Evolutionary conservation across 208 protist genomes (phyloP).

Genomic region (Trypanosomatidae sp.): DNA sequence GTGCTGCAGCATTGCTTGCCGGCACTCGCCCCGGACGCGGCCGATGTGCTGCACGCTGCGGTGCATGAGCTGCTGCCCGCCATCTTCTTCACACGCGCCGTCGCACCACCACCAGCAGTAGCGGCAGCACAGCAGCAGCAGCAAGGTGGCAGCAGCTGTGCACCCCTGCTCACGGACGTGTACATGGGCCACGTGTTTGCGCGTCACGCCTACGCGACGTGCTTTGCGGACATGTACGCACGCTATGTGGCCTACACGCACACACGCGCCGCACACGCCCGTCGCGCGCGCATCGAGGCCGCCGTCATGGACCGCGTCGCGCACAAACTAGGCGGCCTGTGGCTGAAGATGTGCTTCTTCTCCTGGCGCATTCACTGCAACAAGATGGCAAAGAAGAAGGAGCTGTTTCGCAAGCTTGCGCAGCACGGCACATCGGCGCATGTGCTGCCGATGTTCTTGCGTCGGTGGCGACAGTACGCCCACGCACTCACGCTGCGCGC

Average conservation of each 20-base stretch:
- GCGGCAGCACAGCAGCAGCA: no score
- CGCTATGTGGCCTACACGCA: conserved; percentile 30
- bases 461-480: conserved; percentile 60
- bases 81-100: conserved; percentile 63
- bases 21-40: conserved; percentile 19
- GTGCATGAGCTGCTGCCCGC: conserved; percentile 64
- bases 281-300: conserved; percentile 23
- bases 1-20: conserved; percentile 55
- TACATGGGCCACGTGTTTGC: not conserved
- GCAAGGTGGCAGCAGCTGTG: not conserved
- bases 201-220: conserved; percentile 42
- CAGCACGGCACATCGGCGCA: conserved; percentile 21
- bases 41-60: conserved; percentile 34
- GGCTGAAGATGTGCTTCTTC: conserved; percentile 76
- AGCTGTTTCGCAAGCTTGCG: conserved; percentile 36
- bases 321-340: conserved; percentile 47
- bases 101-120: conserved; percentile 2
- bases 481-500: conserved; percentile 45
- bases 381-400: conserved; percentile 32
- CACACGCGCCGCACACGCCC: conserved; percentile 16
- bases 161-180: not conserved
- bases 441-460: conserved; percentile 32
- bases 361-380: conserved; percentile 60
- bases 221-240: conserved; percentile 39
- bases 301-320: conserved; percentile 65